Conservation (phyloP, 257 asterid genomes). For the Solanum lycopersicoides region DNA sequence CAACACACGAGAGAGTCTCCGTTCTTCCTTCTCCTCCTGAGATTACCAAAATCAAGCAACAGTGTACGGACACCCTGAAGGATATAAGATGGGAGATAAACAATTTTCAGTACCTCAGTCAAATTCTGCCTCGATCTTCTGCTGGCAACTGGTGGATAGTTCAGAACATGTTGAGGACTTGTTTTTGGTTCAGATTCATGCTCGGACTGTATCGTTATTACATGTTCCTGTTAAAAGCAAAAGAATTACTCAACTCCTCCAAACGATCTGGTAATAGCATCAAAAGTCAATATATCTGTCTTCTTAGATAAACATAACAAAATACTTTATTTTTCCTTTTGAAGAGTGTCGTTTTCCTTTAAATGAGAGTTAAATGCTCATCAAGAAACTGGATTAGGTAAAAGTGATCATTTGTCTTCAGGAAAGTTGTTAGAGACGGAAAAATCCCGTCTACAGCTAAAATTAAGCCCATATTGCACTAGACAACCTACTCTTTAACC, state of each 20-base stretch:
- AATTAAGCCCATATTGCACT: neutral
- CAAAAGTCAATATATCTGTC: neutral
- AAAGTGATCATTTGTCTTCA: neutral
- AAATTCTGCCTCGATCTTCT: conserved; percentile 29
- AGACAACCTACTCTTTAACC: neutral
- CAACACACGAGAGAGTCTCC: conserved; percentile 45
- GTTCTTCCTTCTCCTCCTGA: conserved; percentile 65
- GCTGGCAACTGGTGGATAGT: conserved; percentile 1
- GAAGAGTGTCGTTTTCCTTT: neutral
- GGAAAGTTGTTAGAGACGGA: neutral
- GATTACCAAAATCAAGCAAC: neutral
- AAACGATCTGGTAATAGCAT: neutral
- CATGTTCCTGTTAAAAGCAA: conserved; percentile 24
- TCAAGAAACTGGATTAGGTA: neutral
- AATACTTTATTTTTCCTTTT: neutral
- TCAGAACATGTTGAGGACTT: conserved; percentile 6
- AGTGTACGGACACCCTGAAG: neutral
- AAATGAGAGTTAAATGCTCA: neutral
- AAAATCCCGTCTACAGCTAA: neutral
- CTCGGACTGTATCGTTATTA: neutral
- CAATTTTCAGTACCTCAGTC: conserved; percentile 28
- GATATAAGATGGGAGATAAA: neutral
- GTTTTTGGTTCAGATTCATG: conserved; percentile 3
- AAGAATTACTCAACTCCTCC: conserved; percentile 7
- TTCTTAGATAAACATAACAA: neutral